A percentile compares a stretch with the other conserved stretches of the same genome.
Evolutionary conservation across 805 yeast genomes (phyloP).

Genomic region (Candida methanosorbosa): DNA sequence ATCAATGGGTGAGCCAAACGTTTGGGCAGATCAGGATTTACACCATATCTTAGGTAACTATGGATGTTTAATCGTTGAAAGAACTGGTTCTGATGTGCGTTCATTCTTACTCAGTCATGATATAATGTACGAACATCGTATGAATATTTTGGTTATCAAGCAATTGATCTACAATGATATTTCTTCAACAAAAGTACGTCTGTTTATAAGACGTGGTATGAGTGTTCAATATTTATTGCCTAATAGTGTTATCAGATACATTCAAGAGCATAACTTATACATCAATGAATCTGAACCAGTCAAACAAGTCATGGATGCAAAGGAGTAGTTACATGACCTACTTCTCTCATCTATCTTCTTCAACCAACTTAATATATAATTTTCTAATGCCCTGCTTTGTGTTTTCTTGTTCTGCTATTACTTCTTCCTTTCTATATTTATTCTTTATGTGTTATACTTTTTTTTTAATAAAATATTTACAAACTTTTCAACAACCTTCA

Average conservation of each 20-base stretch:
- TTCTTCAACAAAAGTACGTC: conserved; percentile 86
- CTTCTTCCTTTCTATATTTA: no score
- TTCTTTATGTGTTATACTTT: no score
- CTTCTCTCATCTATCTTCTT: not conserved
- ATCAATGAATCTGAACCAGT: conserved; percentile 88
- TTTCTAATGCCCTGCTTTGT: no score
- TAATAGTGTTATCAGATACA: conserved; percentile 88
- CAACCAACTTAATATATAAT: not conserved
- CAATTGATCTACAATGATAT: conserved; percentile 96
- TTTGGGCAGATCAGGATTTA: conserved; percentile 94
- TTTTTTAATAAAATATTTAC: no score
- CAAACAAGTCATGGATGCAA: conserved; percentile 58
- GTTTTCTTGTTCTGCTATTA: no score
- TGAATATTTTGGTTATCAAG: conserved; percentile 88
- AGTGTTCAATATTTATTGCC: conserved; percentile 92
- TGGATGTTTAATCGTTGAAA: conserved; percentile 93
- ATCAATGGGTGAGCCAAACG: conserved; percentile 99
- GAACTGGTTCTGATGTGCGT: conserved; percentile 95
- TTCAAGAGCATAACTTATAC: conserved; percentile 85
- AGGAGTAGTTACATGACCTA: conserved; percentile 7
- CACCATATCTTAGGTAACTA: conserved; percentile 93
- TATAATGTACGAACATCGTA: conserved; percentile 92
- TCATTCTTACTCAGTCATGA: conserved; percentile 88
- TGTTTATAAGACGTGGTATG: conserved; percentile 92
- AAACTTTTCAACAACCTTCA: no score